Base-by-base conservation (phyloP, 2,329 filamentous ascomycete genomes). In the Cercospora nicotianae region DNA sequence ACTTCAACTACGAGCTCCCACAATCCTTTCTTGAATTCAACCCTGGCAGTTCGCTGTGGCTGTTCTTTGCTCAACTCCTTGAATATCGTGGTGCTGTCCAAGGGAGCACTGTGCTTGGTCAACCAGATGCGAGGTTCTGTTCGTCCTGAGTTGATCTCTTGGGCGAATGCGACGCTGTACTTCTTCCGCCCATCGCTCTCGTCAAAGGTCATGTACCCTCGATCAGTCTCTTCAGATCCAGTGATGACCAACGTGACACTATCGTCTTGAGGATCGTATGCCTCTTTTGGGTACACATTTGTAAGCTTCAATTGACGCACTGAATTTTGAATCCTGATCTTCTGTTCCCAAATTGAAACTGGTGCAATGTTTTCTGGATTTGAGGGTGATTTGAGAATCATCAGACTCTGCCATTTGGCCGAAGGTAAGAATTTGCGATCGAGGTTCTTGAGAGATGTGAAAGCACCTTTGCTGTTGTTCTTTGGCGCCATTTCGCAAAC, bases 401-500 rank as follows among this genome's bases (percentile, higher is more conserved):
- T 68, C 31, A 71, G 60, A 42, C 68, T 65, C 12, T 64, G 45
- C 71, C 71, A 72, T 33, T 66, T 67, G 0, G 71, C 71, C 3
- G 33, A 39, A 10, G 67, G 67, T 2, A 72, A n/a, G 3, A 55
- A 26, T 30, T 59, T 67, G 3, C 71, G 57, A 18, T 72, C 67
- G 9, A 72, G 63, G 18, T 71, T 72, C 26, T 66, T 62, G n/a
- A 72, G 57, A 31, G 67, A 67, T 5, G 69, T 70, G 45, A 69
- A 65, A 6, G 61, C 51, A 1, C 69, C 69, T 48, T 64, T 55
- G 16, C 30, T 33, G 42, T 69, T 71, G 1, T 53, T 66, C 18
- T 67, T 66, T 3, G 67, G 60, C 12, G 66, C 64, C 58, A 72
- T 65, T 18, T 71, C 69, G 64, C 71, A 72, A 9, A 72, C 71